These are phyloP conservation scores for Amaranthus cruentus DNA, from an alignment of 148 eudicot species.

Conservation along the genomic window DNA sequence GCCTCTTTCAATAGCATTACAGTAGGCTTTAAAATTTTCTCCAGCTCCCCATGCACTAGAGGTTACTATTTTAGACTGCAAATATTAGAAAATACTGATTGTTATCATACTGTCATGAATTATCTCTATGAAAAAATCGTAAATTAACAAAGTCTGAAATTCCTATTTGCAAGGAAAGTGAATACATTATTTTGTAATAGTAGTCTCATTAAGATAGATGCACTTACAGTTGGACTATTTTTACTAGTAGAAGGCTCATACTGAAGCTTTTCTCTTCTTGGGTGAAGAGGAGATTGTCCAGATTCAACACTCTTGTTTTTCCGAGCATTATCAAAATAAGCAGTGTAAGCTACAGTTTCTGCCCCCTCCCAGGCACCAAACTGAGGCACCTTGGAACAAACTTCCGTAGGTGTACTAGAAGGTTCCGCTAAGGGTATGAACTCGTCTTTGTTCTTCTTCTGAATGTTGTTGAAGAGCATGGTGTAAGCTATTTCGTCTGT, in stretches of 20 bases:
- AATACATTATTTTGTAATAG: neutral
- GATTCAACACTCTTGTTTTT: neutral
- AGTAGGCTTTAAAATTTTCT: neutral
- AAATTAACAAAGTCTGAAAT: neutral
- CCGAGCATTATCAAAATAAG: slow-evolving; percentile 11
- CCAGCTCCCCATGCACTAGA: neutral
- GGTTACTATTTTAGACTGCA: neutral
- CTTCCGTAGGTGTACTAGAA: neutral
- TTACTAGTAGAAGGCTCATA: slow-evolving; percentile 13
- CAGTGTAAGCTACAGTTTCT: neutral
- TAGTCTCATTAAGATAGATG: neutral
- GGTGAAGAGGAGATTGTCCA: slow-evolving; percentile 5
- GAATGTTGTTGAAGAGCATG: neutral
- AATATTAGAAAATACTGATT: neutral
- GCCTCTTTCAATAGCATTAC: neutral
- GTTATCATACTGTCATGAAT: neutral
- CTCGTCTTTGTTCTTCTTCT: neutral
- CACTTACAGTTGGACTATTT: slow-evolving; percentile 36
- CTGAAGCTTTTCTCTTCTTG: slow-evolving; percentile 26
- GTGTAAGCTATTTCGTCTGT: neutral
- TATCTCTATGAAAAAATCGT: neutral
- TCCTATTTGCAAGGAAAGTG: neutral
- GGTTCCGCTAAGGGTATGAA: neutral
- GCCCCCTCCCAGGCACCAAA: slow-evolving; percentile 17
- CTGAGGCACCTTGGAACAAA: slow-evolving; percentile 16